Evolutionary conservation across 305 asterid genomes (phyloP), one percentile per base, ranked within the genome.

Genomic region (Nicotiana rustica): DNA sequence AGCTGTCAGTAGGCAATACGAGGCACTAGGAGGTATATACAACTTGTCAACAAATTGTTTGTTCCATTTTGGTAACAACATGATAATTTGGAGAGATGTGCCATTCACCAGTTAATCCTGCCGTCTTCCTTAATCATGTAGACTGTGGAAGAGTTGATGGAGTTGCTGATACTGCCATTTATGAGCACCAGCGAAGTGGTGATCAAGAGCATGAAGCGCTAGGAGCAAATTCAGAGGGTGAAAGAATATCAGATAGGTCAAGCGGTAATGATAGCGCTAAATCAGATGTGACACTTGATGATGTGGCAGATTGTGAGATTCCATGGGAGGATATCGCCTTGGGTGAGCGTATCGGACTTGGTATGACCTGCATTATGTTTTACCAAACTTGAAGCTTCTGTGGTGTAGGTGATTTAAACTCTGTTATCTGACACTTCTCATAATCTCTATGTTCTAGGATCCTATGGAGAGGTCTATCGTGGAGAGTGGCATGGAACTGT

Each of bases 401-500:
- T 85, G 71, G 71, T 83, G 29, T 59, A 18, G 57, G 71, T 82
- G 82, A 84, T 84, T 55, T 83, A 66, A 19, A 52, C 36, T 57
- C 52, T 15, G 57, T 55, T 61, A 70, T 83, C 65, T 82, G 82
- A 65, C 84, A 59, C 67, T 83, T 78, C 81, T 68, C 77, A 19
- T 79, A 62, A 47, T 83, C 82, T 49, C 77, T 77, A 67, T 87
- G 47, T 83, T 86, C 77, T 89, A 95, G 99, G 99, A 86, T 96
- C 98, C 83, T 96, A 96, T 76, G 99, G 99, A 14, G 99, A 96
- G 92, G 99, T 96, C 64, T 93, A 93, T 67, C 98, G 90, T 82
- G 99, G 98, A 70, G 99, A 96, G 71, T 96, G 98, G 99, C 98
- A 94, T 86, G 99, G 97, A 90, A 96, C 99, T 87, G 99, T 96